Conservation (phyloP, 2,329 filamentous ascomycete species). For the Gaeumannomyces sp. region DNA sequence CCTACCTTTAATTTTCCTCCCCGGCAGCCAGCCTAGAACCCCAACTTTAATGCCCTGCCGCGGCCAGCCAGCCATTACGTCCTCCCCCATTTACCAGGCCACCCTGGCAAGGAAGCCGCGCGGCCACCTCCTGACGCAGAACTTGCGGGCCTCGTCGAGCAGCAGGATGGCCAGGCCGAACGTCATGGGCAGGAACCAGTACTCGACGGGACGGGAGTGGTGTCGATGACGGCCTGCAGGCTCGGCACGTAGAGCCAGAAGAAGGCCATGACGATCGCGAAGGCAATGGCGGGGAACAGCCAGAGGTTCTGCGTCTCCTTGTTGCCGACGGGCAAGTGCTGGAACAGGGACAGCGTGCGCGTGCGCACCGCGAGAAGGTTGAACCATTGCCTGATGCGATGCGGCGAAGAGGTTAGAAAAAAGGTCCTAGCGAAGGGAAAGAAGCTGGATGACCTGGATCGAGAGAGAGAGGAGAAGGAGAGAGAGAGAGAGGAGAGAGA, state of each 20-base stretch:
- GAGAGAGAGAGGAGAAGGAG: not conserved
- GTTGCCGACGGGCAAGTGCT: conserved; percentile 64
- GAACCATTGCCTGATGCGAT: conserved; percentile 57
- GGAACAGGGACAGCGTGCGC: conserved; percentile 59
- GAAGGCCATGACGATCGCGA: conserved; percentile 62
- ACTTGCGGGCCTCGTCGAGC: conserved; percentile 63
- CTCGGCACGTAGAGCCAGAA: conserved; percentile 64
- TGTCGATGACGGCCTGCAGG: conserved; percentile 55
- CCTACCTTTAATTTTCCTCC: too few species aligned
- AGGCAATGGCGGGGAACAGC: conserved; percentile 64
- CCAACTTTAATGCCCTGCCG: too few species aligned
- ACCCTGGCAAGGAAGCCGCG: conserved; percentile 48
- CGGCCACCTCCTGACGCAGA: conserved; percentile 52
- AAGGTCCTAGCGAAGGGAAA: too few species aligned
- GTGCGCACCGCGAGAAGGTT: conserved; percentile 66
- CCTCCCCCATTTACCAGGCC: conserved; percentile 47
- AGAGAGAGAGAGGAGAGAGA: not conserved
- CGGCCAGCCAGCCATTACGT: too few species aligned
- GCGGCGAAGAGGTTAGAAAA: not conserved
- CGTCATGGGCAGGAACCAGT: conserved; percentile 71
- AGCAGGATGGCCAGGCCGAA: conserved; percentile 61
- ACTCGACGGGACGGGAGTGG: conserved; percentile 57
- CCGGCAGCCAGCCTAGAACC: too few species aligned
- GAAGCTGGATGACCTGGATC: too few species aligned
- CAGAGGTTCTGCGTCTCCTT: conserved; percentile 59